Conservation (phyloP, 2,329 filamentous ascomycete genomes). For the Hymenoscyphus infarciens region DNA sequence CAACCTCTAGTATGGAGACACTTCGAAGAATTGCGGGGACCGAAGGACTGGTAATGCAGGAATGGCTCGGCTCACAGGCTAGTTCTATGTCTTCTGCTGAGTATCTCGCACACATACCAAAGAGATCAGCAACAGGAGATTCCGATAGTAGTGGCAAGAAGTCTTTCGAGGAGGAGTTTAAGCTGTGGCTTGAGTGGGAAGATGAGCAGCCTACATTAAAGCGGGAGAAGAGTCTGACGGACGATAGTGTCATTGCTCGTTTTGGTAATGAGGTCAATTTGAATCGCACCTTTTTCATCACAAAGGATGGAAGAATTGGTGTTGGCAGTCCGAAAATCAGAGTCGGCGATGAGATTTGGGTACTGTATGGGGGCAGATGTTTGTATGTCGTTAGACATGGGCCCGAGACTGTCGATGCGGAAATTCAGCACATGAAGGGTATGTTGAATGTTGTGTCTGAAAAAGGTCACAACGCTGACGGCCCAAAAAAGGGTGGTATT, state of each 20-base stretch:
- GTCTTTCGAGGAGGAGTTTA: background rate
- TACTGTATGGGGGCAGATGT: background rate
- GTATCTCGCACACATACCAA: background rate
- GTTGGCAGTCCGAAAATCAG: background rate
- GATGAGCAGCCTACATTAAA: background rate
- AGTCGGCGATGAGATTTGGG: slow-evolving; percentile 2
- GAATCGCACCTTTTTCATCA: background rate
- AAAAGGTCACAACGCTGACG: background rate
- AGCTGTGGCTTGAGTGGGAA: background rate
- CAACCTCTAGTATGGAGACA: background rate
- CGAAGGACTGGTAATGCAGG: background rate
- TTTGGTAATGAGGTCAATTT: background rate
- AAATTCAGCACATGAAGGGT: background rate
- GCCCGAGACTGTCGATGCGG: background rate
- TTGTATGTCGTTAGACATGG: background rate
- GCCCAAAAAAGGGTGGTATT: background rate
- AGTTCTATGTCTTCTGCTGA: background rate
- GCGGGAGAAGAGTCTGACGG: background rate
- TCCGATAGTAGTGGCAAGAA: background rate
- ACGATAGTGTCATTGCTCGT: background rate
- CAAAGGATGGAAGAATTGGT: background rate
- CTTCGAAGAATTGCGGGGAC: background rate
- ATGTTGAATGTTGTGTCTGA: background rate
- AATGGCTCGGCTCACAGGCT: background rate
- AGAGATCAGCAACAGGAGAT: background rate